phyloP scores from a whole-genome alignment of 1,284 basidiomycete genomes.

The Erythrobasidium hasegawianum region DNA sequence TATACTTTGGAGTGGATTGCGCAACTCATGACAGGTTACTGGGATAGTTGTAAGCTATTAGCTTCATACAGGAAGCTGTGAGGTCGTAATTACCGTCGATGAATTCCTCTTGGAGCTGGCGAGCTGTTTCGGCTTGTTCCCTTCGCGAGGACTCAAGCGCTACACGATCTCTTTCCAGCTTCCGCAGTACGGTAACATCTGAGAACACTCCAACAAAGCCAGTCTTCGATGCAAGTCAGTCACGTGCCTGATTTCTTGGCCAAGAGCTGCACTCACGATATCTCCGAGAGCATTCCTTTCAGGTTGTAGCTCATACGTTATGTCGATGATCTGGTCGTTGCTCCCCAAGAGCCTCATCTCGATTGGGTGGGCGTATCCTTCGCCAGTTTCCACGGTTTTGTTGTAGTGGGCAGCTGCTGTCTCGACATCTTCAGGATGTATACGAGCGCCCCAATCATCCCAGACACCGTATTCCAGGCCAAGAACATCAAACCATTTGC shows the following conservation, averaged over 20 bases:
- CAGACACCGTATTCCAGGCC: conserved; percentile 21
- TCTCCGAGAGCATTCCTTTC: conserved; percentile 13
- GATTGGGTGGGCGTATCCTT: conserved; percentile 34
- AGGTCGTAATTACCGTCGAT: conserved; percentile 40
- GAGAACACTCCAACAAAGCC: conserved; percentile 44
- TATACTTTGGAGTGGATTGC: conserved; percentile 32
- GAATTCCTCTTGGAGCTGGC: conserved; percentile 40
- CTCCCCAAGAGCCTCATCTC: conserved; percentile 22
- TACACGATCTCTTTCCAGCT: conserved; percentile 26
- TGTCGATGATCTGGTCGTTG: conserved; percentile 23
- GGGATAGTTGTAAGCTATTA: not conserved
- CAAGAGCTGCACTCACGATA: not conserved
- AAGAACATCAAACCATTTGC: conserved; percentile 19
- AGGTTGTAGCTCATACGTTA: conserved; percentile 31
- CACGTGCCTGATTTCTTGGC: not conserved
- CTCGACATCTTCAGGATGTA: conserved; percentile 24
- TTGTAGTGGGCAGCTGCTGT: conserved; percentile 17
- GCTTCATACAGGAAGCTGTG: too few relatives aligned
- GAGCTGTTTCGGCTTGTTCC: conserved; percentile 40
- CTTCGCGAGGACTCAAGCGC: conserved; percentile 17
- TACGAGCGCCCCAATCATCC: conserved; percentile 20
- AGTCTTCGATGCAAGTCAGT: not conserved
- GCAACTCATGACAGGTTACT: conserved; percentile 27
- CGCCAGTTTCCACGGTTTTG: conserved; percentile 34
- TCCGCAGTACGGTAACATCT: conserved; percentile 41